Evolutionary conservation across 2,329 filamentous ascomycete genomes (phyloP).

Genomic region (Colletotrichum sp.): DNA sequence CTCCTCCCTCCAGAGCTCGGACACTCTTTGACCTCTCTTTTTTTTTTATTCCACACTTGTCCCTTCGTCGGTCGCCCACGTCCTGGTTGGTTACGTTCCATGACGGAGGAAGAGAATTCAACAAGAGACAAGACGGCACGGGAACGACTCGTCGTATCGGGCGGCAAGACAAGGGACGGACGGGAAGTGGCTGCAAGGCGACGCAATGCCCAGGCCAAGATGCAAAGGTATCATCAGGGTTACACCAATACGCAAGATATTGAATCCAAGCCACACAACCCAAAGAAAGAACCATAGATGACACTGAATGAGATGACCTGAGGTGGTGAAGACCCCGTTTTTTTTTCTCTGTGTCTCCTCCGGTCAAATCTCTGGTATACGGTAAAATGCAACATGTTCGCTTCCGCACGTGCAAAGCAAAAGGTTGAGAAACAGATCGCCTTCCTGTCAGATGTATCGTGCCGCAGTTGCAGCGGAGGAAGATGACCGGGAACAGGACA

Average conservation of each 20-base stretch:
- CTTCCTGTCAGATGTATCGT: background rate
- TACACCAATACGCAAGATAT: background rate
- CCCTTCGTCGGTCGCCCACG: background rate
- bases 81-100: background rate
- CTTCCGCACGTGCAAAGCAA: background rate
- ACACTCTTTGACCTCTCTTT: conserved; percentile 12
- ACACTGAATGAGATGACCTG: background rate
- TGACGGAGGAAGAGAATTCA: background rate
- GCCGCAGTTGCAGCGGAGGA: background rate
- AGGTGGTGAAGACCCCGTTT: background rate
- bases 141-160: conserved; percentile 1
- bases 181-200: conserved; percentile 13
- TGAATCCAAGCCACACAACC: background rate
- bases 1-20: conserved; percentile 4
- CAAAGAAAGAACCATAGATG: background rate
- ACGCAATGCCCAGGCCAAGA: background rate
- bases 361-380: conserved; percentile 4
- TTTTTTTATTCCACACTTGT: background rate
- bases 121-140: background rate
- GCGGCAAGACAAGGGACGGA: background rate
- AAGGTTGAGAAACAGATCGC: background rate
- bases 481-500: background rate
- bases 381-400: background rate
- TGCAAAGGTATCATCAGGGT: conserved; percentile 7
- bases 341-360: background rate